phyloP scores from a whole-genome alignment of 139 green algal species.

The Chlorokybus atmophyticus region DNA sequence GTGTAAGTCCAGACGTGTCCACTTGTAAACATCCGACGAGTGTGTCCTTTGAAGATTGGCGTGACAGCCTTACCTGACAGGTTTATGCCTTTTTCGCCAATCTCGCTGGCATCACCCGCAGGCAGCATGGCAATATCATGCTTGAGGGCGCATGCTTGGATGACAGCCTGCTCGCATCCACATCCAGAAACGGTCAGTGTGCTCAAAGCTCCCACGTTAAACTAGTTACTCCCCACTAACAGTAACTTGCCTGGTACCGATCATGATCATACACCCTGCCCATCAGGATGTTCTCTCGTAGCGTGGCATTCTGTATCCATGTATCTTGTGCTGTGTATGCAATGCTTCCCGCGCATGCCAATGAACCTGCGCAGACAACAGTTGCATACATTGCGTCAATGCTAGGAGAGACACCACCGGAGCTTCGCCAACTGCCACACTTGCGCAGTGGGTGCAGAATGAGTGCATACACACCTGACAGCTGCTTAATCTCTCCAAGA shows the following conservation, averaged over 20 bases:
- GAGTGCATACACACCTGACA: too few relatives aligned
- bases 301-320: conserved; percentile 41
- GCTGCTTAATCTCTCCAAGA: conserved; percentile 22
- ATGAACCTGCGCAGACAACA: too few relatives aligned
- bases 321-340: conserved; percentile 31
- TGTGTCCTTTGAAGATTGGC: neutral
- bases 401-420: too few relatives aligned
- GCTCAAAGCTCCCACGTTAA: too few relatives aligned
- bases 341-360: too few relatives aligned
- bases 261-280: conserved; percentile 25
- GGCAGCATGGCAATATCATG: neutral
- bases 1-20: neutral
- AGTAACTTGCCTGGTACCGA: conserved; percentile 29
- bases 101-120: neutral
- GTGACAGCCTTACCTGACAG: conserved; percentile 8
- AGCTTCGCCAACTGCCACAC: too few relatives aligned
- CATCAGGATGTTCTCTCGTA: conserved; percentile 39
- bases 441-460: too few relatives aligned
- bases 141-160: neutral
- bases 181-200: too few relatives aligned
- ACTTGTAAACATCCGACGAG: neutral
- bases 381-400: too few relatives aligned
- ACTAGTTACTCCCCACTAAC: too few relatives aligned
- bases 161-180: too few relatives aligned
- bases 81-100: neutral